Percentiles rank a stretch among this genome's conserved stretches.
phyloP scores from a whole-genome alignment of 2,329 filamentous ascomycete species.

The Blastomyces parvus region DNA sequence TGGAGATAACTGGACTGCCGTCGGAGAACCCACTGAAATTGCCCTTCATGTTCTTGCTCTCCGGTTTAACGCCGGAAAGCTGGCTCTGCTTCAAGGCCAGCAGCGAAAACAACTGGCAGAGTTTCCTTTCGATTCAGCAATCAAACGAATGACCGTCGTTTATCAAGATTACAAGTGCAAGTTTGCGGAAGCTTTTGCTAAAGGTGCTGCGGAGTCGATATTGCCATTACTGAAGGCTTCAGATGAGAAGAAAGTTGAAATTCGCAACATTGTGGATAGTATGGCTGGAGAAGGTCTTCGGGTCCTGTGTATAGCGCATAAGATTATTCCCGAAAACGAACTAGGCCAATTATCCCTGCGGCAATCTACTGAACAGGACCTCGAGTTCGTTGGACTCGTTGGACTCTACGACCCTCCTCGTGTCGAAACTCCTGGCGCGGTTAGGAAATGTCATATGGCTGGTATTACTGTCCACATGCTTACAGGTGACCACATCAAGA shows the following conservation, averaged over 20 bases:
- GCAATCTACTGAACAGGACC: slow-evolving; percentile 49
- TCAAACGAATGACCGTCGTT: slow-evolving; percentile 62
- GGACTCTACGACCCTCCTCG: slow-evolving; percentile 76
- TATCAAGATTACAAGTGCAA: slow-evolving; percentile 30
- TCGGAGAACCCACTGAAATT: slow-evolving; percentile 57
- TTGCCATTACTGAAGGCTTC: slow-evolving; percentile 50
- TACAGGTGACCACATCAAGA: slow-evolving; percentile 66
- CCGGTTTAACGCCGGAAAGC: slow-evolving; percentile 49
- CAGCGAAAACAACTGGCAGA: slow-evolving; percentile 47
- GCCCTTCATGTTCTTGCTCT: slow-evolving; percentile 59
- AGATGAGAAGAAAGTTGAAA: slow-evolving; percentile 43
- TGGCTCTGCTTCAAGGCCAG: slow-evolving; percentile 37
- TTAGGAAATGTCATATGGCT: slow-evolving; percentile 56
- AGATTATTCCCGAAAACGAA: slow-evolving; percentile 26
- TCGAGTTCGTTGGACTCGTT: slow-evolving; percentile 63
- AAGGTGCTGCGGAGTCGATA: slow-evolving; percentile 55
- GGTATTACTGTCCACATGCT: slow-evolving; percentile 70
- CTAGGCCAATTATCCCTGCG: slow-evolving; percentile 45
- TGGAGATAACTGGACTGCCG: slow-evolving; percentile 45
- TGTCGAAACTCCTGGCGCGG: slow-evolving; percentile 60
- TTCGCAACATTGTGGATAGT: slow-evolving; percentile 53
- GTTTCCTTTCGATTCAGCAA: slow-evolving; percentile 58
- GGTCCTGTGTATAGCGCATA: slow-evolving; percentile 40
- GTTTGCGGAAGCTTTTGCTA: slow-evolving; percentile 16
- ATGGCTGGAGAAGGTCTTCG: slow-evolving; percentile 53